Conservation (phyloP, 257 asterid genomes). For the Marsdenia floribunda region DNA sequence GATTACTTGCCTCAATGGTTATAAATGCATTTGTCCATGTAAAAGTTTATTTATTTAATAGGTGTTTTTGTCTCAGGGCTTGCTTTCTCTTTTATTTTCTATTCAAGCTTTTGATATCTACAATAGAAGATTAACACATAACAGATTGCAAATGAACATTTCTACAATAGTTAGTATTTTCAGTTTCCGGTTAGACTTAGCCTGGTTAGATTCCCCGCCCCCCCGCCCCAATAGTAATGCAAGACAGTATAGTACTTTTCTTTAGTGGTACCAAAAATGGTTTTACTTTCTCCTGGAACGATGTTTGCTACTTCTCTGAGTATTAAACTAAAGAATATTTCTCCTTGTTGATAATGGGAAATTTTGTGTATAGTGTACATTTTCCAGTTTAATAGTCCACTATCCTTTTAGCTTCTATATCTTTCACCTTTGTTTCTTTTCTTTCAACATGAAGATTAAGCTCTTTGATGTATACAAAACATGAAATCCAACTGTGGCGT, state of each 20-base stretch:
- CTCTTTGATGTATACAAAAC: slow-evolving; percentile 51
- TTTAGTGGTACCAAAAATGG: background rate
- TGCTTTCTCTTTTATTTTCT: background rate
- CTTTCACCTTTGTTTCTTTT: slow-evolving; percentile 13
- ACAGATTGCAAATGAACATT: background rate
- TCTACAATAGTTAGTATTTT: background rate
- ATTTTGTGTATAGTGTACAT: background rate
- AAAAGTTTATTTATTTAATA: background rate
- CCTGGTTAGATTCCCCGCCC: no score
- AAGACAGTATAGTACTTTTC: no score
- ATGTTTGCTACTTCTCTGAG: background rate
- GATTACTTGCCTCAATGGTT: background rate
- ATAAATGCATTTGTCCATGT: background rate
- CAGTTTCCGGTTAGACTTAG: background rate
- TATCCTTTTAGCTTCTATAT: background rate
- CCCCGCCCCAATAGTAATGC: no score
- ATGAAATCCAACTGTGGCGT: slow-evolving; percentile 89
- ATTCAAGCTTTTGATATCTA: background rate
- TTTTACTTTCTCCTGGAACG: background rate
- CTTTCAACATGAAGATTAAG: slow-evolving; percentile 36
- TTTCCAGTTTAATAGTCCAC: background rate
- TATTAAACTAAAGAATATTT: background rate
- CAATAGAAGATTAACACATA: background rate
- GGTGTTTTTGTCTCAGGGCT: background rate
- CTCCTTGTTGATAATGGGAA: background rate